Conservation (phyloP, 2,329 filamentous ascomycete species). For the Cladophialophora chaetospira region DNA sequence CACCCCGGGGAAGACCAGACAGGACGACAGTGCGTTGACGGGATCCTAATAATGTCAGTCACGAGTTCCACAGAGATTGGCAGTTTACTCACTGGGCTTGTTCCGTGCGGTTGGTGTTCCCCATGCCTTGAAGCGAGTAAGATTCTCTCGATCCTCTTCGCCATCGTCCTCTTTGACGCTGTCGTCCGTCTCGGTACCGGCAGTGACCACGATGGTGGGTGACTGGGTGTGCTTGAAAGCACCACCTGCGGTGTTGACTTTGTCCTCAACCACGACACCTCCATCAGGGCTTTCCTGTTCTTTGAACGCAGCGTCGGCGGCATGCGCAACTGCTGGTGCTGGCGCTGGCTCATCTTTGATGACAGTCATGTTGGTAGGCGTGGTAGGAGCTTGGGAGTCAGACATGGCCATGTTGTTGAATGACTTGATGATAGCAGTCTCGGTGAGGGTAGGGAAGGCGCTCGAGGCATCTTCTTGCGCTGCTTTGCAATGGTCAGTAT, state of each 20-base stretch:
- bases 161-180: slow-evolving; percentile 1
- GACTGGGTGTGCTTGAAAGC: background rate
- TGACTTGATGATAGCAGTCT: background rate
- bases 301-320: background rate
- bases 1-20: slow-evolving; percentile 39
- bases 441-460: background rate
- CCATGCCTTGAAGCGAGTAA: slow-evolving; percentile 38
- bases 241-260: background rate
- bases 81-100: slow-evolving; percentile 30
- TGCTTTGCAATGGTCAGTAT: background rate
- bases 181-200: slow-evolving; percentile 14
- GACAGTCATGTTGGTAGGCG: background rate
- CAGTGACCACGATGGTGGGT: slow-evolving; percentile 16
- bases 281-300: background rate
- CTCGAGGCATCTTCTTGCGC: background rate
- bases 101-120: slow-evolving; percentile 35
- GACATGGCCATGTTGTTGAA: background rate
- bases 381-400: background rate
- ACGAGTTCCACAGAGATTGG: background rate
- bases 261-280: background rate
- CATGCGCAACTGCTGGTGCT: background rate
- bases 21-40: slow-evolving; percentile 40
- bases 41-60: slow-evolving; percentile 18
- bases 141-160: slow-evolving; percentile 37
- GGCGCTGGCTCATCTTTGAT: background rate